phyloP scores from a whole-genome alignment of 2,329 filamentous ascomycete genomes.

The Phialemoniopsis sp. region DNA sequence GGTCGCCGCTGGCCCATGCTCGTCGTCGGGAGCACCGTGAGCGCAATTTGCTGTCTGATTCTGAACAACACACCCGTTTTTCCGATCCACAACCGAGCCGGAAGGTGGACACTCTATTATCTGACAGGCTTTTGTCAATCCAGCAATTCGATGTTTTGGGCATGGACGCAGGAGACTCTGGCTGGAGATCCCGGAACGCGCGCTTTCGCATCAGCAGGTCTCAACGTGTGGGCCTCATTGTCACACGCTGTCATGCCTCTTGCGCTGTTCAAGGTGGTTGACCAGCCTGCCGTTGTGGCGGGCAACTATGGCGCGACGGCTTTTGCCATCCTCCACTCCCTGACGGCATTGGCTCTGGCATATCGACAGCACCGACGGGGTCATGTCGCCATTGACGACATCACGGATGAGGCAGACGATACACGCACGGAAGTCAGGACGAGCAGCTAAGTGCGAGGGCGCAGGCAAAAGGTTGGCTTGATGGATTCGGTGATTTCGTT shows the following conservation, averaged over 20 bases:
- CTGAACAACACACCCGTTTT: conserved; percentile 2
- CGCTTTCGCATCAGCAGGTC: conserved; percentile 5
- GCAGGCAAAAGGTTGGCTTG: no score
- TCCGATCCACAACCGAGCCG: not conserved
- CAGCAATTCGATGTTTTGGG: conserved; percentile 9
- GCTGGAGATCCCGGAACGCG: conserved; percentile 6
- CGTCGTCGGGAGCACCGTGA: not conserved
- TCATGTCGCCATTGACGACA: no score
- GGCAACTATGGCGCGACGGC: no score
- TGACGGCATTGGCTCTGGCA: no score
- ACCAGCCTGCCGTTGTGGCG: conserved; percentile 7
- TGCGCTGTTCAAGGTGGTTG: conserved; percentile 6
- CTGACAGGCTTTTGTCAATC: conserved; percentile 2
- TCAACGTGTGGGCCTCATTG: conserved; percentile 7
- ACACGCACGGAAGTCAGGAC: no score
- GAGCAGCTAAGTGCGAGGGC: no score
- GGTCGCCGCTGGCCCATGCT: conserved; percentile 3
- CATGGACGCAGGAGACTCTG: conserved; percentile 9
- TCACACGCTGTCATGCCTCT: conserved; percentile 7
- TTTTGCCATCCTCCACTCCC: no score
- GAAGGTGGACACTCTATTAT: conserved; percentile 10
- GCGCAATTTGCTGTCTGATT: no score
- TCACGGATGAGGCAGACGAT: no score
- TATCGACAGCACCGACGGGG: no score
- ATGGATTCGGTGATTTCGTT: no score